Evolutionary conservation across 2,329 filamentous ascomycete genomes (phyloP), one percentile per base, ranked within the genome.

Genomic region (Peltaster fructicola): DNA sequence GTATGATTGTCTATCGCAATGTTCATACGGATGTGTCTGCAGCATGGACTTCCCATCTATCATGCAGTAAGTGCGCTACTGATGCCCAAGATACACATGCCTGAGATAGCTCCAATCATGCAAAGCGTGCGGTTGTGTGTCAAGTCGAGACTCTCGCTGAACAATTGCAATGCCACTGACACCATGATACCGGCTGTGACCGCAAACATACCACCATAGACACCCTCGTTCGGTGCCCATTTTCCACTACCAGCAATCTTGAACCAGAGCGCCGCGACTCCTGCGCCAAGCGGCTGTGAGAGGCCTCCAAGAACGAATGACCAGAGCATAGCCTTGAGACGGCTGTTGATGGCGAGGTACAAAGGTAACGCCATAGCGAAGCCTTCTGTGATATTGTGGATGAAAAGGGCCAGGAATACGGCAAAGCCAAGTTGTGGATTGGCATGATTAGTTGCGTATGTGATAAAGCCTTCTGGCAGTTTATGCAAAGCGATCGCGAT

Each of bases 321-420:
- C 72, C 80, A 90, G 30, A 77, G 52, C 56, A 95, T 88, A 10
- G 88, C 85, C 40, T 73, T 75, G 45, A 68, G 57, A 22, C 82
- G 74, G 30, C 73, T 85, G 33, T 74, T 67, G 15, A 93, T 67
- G 1, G 88, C 88, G 42, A 98, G 77, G 51, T 91, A 98, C 0
- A 98, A 61, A 0, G 88, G 88, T 1, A 98, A 57, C 0, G 82
- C 81, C 65, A 98, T 76, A 33, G 84, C 80, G 47, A 95, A 95
- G 2, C 88, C 88, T 55, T 98, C 88, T 14, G 81, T 84, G 43
- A 98, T 91, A 54, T 95, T 98, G 62, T 98, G 88, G 30, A 98
- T 85, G 46, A 92, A 92, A 6, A 98, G 65, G 1, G 88, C 85
- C 50, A 95, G 68, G 54, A 98, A 98, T 27, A 98, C 81, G 25